Evolutionary conservation across 176 grass and related monocot genomes (phyloP).

Genomic region (Zoysia japonica): DNA sequence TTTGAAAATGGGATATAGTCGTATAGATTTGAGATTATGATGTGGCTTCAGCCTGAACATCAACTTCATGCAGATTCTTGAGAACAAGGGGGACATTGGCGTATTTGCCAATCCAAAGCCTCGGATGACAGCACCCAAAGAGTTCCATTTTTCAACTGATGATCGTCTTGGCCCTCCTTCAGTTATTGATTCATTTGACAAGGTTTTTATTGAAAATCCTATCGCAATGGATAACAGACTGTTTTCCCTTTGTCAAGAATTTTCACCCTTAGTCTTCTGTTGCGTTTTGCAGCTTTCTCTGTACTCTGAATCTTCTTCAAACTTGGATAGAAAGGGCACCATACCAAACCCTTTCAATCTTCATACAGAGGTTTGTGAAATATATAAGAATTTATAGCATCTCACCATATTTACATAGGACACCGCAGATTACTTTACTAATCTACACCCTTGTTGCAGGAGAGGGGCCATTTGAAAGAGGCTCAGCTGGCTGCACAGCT

Average conservation of each 20-base stretch:
- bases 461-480: conserved; percentile 84
- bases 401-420: background rate
- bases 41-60: conserved; percentile 14
- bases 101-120: conserved; percentile 50
- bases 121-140: conserved; percentile 60
- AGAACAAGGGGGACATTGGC: conserved; percentile 64
- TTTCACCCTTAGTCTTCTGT: background rate
- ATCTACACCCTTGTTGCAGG: conserved; percentile 43
- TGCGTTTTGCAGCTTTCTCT: conserved; percentile 78
- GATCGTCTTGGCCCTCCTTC: conserved; percentile 71
- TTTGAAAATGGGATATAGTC: background rate
- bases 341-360: conserved; percentile 89
- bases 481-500: conserved; percentile 58
- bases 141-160: conserved; percentile 88
- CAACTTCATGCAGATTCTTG: conserved; percentile 75
- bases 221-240: background rate
- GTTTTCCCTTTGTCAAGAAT: conserved; percentile 15
- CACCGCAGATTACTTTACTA: conserved; percentile 17
- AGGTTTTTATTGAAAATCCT: conserved; percentile 45
- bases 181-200: conserved; percentile 71
- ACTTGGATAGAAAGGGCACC: conserved; percentile 57
- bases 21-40: conserved; percentile 19
- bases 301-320: conserved; percentile 65
- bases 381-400: background rate
- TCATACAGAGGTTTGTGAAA: conserved; percentile 66